phyloP scores from a whole-genome alignment of 495 filamentous ascomycete genomes.

The Penicillium daleae region DNA sequence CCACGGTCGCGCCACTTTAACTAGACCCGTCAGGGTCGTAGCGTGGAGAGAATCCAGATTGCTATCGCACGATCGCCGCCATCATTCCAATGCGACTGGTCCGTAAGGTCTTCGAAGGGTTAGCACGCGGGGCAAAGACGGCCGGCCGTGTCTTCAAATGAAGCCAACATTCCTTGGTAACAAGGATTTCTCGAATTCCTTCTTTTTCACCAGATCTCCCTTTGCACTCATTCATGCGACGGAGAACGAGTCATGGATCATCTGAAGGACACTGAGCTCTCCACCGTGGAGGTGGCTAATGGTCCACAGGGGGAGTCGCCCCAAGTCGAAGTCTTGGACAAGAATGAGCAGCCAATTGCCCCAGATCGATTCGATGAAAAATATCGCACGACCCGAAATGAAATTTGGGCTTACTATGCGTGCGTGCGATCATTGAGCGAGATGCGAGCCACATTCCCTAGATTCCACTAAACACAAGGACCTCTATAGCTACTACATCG shows the following conservation, averaged over 20 bases:
- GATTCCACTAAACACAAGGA: slow-evolving; percentile 24
- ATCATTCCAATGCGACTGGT: slow-evolving; percentile 23
- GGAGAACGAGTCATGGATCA: slow-evolving; percentile 21
- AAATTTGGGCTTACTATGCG: slow-evolving; percentile 69
- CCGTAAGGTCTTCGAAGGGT: slow-evolving; percentile 10
- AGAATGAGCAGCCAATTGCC: slow-evolving; percentile 22
- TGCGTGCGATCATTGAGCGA: slow-evolving; percentile 30
- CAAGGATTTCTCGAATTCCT: background rate
- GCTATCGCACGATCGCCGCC: slow-evolving; percentile 24
- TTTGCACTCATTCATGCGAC: background rate
- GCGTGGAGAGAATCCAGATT: slow-evolving; percentile 18
- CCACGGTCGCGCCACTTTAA: background rate
- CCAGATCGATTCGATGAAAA: slow-evolving; percentile 36
- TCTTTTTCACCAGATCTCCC: background rate
- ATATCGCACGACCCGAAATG: slow-evolving; percentile 53
- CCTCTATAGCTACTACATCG: slow-evolving; percentile 62
- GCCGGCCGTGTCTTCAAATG: slow-evolving; percentile 3
- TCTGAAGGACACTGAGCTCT: slow-evolving; percentile 18
- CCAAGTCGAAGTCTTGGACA: slow-evolving; percentile 6
- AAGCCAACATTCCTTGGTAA: background rate
- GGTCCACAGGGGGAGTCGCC: background rate
- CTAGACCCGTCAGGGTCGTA: slow-evolving; percentile 22
- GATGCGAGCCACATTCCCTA: slow-evolving; percentile 4
- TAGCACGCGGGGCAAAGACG: slow-evolving; percentile 18
- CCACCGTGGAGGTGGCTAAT: slow-evolving; percentile 26